These are phyloP conservation scores for Diaporthe citri DNA, from an alignment of 2,329 filamentous ascomycete species.

Conservation along the genomic window DNA sequence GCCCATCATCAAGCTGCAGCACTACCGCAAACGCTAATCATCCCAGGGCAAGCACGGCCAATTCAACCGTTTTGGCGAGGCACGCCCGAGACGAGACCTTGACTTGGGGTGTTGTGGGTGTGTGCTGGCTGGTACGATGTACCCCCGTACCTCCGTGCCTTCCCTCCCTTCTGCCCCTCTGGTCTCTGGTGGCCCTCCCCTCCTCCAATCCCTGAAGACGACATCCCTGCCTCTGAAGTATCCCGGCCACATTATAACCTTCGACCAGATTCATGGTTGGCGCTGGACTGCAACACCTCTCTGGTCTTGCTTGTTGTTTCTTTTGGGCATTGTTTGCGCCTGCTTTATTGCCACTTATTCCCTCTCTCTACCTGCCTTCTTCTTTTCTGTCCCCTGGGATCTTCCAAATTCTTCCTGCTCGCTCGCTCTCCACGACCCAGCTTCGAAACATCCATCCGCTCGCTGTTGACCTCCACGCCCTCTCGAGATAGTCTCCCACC, in stretches of 20 bases:
- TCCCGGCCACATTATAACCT: conserved; percentile 22
- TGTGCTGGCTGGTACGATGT: background rate
- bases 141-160: background rate
- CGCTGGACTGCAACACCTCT: conserved; percentile 28
- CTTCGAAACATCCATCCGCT: background rate
- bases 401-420: background rate
- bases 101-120: background rate
- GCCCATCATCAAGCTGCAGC: conserved; percentile 12
- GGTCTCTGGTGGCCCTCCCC: background rate
- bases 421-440: background rate
- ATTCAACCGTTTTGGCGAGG: conserved; percentile 33
- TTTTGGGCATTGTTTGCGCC: conserved; percentile 3
- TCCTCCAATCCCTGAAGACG: conserved; percentile 14
- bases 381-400: background rate
- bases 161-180: background rate
- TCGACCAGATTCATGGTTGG: conserved; percentile 16
- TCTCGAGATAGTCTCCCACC: background rate
- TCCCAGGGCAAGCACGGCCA: conserved; percentile 25
- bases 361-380: background rate
- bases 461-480: background rate
- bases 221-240: conserved; percentile 9
- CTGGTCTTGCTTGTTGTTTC: conserved; percentile 10
- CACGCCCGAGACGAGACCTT: conserved; percentile 30
- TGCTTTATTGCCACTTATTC: conserved; percentile 24
- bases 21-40: conserved; percentile 29